Base-by-base conservation (phyloP, 345 rosid genomes). In the Passiflora organensis region DNA sequence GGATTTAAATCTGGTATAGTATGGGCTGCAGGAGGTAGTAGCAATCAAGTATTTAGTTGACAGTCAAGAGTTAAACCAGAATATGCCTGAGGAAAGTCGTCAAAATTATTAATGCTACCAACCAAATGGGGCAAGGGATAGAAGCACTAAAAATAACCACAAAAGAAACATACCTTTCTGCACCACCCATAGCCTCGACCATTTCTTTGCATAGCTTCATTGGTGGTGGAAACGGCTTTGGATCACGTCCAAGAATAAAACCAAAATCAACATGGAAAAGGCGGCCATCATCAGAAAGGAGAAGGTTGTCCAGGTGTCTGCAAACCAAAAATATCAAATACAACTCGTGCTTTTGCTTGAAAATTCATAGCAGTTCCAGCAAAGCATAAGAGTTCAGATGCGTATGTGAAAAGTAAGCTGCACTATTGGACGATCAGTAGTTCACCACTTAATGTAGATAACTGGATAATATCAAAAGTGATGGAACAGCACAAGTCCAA, bases 131-230 rank as follows among this genome's bases (percentile, higher is more conserved):
- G 10, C 20, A 45, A 22, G n/a, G n/a, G n/a, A 23, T 6, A 24
- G 21, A 24, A 43, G 18, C 20, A 51, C 0, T 16, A 5, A 52
- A 32, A 22, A n/a, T 23, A 19, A 1, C 28, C 10, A 14, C 32
- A 20, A 37, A 32, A 5, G 23, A 21, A 51, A 43, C 21, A 25
- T 41, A 89, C 99, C 97, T 93, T 58, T 93, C 99, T 56, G 95
- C 96, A 62, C 99, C 99, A 25, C 97, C 97, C 99, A 93, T 93
- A 44, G 97, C 99, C 81, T 93, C 99, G 49, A 93, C 99, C 99
- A 93, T 93, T 80, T 93, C 97, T 73, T 93, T 93, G 84, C 99
- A 93, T 50, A 93, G 95, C 70, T 86, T 93, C 99, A 93, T 93
- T 28, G 99, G 99, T 32, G 99, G 99, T 45, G 99, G 99, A 67